These are phyloP conservation scores for Solanum chmielewskii DNA, from an alignment of 257 asterid genomes.

Conservation along the genomic window DNA sequence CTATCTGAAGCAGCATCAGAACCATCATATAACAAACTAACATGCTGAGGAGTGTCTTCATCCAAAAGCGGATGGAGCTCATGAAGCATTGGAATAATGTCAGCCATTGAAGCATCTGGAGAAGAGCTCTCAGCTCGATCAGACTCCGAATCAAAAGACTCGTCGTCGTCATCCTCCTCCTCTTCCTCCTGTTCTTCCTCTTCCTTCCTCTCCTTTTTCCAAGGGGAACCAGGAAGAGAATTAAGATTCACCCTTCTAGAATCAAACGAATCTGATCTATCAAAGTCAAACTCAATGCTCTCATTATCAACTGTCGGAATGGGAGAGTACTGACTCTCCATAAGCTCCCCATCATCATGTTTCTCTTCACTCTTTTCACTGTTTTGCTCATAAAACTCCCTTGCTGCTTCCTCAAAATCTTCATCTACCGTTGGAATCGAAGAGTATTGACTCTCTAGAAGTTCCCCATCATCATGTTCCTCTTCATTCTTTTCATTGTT, in stretches of 20 bases:
- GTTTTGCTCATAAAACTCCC: not conserved
- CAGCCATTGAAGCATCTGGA: constrained; percentile 91
- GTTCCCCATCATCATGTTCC: constrained; percentile 1
- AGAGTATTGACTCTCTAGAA: constrained; percentile 17
- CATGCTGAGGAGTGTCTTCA: constrained; percentile 39
- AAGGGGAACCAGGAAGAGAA: constrained; percentile 25
- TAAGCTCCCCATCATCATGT: not conserved
- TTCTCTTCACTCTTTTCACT: constrained; percentile 21
- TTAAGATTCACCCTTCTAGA: constrained; percentile 70
- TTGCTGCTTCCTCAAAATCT: constrained; percentile 5
- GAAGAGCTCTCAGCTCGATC: constrained; percentile 83
- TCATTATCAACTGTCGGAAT: constrained; percentile 22
- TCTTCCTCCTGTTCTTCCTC: constrained; percentile 21
- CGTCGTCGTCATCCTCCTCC: constrained; percentile 29
- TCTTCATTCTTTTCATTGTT: constrained; percentile 21
- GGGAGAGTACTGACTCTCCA: constrained; percentile 22
- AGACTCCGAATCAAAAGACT: constrained; percentile 49
- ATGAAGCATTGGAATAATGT: constrained; percentile 82
- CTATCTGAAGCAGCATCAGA: constrained; percentile 38
- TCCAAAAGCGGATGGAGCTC: constrained; percentile 82
- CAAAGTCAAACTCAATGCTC: constrained; percentile 40
- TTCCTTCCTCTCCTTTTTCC: constrained; percentile 16
- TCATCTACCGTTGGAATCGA: constrained; percentile 10
- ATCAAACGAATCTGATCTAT: constrained; percentile 57
- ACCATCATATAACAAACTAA: constrained; percentile 22